Conservation (phyloP, 495 filamentous ascomycete species). For the Penicillium simplicissimum region DNA sequence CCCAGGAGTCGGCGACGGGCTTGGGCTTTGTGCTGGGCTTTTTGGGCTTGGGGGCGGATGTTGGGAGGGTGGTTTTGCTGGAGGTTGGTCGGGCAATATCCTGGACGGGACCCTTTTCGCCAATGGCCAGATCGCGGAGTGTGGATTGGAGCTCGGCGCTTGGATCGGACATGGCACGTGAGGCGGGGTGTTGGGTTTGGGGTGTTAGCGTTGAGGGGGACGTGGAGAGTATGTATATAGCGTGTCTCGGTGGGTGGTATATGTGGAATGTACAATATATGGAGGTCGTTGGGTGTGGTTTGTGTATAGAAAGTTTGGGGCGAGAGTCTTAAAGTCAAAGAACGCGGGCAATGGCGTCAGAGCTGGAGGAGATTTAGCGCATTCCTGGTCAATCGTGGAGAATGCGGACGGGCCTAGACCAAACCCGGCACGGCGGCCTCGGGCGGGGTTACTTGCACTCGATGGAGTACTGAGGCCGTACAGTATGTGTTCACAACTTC, state of each 20-base stretch:
- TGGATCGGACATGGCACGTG: slow-evolving; percentile 30
- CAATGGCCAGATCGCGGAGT: slow-evolving; percentile 47
- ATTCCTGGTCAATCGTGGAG: slow-evolving; percentile 34
- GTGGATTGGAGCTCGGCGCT: slow-evolving; percentile 45
- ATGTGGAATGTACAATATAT: not conserved
- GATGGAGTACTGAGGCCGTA: not conserved
- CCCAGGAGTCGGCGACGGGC: slow-evolving; percentile 78
- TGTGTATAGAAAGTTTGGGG: slow-evolving; percentile 2
- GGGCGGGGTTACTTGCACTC: slow-evolving; percentile 3
- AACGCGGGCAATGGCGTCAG: slow-evolving; percentile 29
- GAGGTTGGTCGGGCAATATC: slow-evolving; percentile 35
- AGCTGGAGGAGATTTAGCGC: slow-evolving; percentile 10
- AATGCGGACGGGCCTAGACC: slow-evolving; percentile 27
- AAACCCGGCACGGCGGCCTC: slow-evolving; percentile 9
- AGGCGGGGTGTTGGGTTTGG: not conserved
- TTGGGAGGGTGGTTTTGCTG: slow-evolving; percentile 14
- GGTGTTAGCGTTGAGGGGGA: not conserved
- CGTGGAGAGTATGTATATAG: not conserved
- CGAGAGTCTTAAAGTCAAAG: slow-evolving; percentile 10
- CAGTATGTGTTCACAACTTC: not conserved
- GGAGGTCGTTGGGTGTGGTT: not conserved
- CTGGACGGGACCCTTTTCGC: slow-evolving; percentile 35
- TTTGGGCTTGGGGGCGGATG: slow-evolving; percentile 33
- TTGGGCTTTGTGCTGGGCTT: slow-evolving; percentile 38
- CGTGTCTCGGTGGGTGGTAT: not conserved